Percentiles rank a stretch among this genome's conserved stretches.
phyloP scores from a whole-genome alignment of 768 basidiomycete genomes.

The Lactifluus volemus region DNA sequence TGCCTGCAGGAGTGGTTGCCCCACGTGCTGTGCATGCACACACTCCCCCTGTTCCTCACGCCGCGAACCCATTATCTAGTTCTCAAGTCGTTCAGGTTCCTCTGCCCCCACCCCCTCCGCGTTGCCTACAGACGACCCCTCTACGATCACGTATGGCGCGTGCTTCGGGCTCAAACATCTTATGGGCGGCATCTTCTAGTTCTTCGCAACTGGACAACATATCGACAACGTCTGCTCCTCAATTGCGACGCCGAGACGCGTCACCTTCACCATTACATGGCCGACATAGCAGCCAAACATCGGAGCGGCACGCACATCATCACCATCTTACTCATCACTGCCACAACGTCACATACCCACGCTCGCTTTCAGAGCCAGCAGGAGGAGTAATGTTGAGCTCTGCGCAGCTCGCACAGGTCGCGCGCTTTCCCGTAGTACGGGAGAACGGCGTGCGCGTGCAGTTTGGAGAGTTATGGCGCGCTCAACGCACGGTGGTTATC shows the following conservation, averaged over 20 bases:
- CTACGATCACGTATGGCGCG: background rate
- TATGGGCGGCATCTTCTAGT: conserved; percentile 1
- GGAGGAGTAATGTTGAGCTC: conserved; percentile 45
- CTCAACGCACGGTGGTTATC: conserved; percentile 57
- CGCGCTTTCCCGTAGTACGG: conserved; percentile 52
- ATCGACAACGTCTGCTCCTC: conserved; percentile 4
- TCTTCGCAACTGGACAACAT: conserved; percentile 8
- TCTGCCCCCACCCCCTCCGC: background rate
- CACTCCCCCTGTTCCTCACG: background rate
- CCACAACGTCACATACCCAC: conserved; percentile 14
- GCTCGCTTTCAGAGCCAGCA: conserved; percentile 24
- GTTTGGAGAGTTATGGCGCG: conserved; percentile 60
- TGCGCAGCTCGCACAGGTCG: conserved; percentile 51
- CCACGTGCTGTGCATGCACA: background rate
- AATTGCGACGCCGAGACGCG: conserved; percentile 4
- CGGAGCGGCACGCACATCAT: background rate
- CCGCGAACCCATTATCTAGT: background rate
- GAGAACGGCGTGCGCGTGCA: conserved; percentile 55
- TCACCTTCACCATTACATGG: conserved; percentile 11
- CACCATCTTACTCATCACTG: background rate
- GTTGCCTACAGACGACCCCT: background rate
- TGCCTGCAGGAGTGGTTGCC: background rate
- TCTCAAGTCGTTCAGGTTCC: background rate
- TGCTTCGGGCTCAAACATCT: background rate
- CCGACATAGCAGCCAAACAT: background rate